A percentile compares a stretch with the other conserved stretches of the same genome.
Conservation (phyloP, 1,284 basidiomycete genomes). For the Trichosporon ovoides region DNA sequence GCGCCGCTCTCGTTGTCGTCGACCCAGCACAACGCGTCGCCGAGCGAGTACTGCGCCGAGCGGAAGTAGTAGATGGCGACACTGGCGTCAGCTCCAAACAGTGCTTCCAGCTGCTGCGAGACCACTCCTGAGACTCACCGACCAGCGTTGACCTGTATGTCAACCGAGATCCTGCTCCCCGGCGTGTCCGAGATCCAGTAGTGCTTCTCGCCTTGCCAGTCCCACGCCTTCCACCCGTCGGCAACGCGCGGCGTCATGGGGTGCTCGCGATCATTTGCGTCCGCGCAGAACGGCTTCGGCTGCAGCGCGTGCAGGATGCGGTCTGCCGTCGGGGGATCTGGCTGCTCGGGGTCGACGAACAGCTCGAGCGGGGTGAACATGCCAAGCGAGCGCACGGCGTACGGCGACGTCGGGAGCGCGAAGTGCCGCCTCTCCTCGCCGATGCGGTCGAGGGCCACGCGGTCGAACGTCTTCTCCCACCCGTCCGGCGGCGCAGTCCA, state of each 20-base stretch:
- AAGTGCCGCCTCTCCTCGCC: constrained; percentile 35
- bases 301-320: constrained; percentile 36
- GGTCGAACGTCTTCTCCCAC: constrained; percentile 42
- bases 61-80: constrained; percentile 49
- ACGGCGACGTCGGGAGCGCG: constrained; percentile 36
- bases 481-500: constrained; percentile 24
- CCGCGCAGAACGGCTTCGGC: constrained; percentile 45
- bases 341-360: constrained; percentile 32
- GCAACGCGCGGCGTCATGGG: constrained; percentile 38
- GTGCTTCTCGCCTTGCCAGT: constrained; percentile 48
- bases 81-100: constrained; percentile 18
- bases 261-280: constrained; percentile 43
- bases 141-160: constrained; percentile 43
- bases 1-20: constrained; percentile 48
- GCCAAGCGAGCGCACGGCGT: constrained; percentile 33
- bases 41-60: constrained; percentile 46
- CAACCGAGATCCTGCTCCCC: constrained; percentile 44
- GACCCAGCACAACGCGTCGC: constrained; percentile 49
- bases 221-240: constrained; percentile 44
- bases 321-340: constrained; percentile 29
- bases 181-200: constrained; percentile 41
- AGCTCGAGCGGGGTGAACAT: constrained; percentile 37
- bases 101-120: neutral
- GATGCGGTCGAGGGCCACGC: constrained; percentile 25
- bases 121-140: constrained; percentile 26